Evolutionary conservation across 2,329 filamentous ascomycete species (phyloP).

Genomic region (Monilinia vaccinii-corymbosi): DNA sequence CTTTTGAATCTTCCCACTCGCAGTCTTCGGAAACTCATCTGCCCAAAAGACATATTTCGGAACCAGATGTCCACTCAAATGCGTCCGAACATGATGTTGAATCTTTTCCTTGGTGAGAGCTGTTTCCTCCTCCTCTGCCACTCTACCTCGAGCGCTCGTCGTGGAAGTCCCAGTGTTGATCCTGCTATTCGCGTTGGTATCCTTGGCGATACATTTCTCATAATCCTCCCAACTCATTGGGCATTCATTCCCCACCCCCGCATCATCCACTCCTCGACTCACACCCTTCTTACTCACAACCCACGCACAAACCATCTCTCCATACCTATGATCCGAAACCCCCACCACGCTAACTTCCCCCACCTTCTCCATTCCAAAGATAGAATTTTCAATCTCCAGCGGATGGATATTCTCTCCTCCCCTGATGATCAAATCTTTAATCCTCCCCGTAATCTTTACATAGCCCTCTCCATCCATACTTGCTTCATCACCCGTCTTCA

Average conservation of each 20-base stretch:
- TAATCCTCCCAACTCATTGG: background rate
- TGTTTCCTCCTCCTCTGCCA: conserved; percentile 10
- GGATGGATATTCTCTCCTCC: conserved; percentile 96
- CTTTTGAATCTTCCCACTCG: conserved; percentile 95
- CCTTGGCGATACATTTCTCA: background rate
- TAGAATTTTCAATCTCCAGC: conserved; percentile 80
- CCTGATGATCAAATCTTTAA: conserved; percentile 92
- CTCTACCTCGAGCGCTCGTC: background rate
- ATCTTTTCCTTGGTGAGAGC: conserved; percentile 53
- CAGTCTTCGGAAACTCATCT: conserved; percentile 82
- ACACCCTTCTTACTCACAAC: conserved; percentile 44
- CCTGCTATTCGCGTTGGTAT: background rate
- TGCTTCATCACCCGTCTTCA: conserved; percentile 90
- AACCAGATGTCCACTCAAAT: conserved; percentile 65
- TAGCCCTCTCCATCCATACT: conserved; percentile 76
- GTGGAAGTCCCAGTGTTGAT: background rate
- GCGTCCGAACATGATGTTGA: conserved; percentile 60
- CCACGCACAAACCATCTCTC: conserved; percentile 82
- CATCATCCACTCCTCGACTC: conserved; percentile 20
- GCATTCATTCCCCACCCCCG: conserved; percentile 16
- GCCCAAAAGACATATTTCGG: conserved; percentile 88
- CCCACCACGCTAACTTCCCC: conserved; percentile 77
- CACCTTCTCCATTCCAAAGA: conserved; percentile 63
- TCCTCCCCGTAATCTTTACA: conserved; percentile 78
- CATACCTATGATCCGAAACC: conserved; percentile 70